Base-by-base conservation (phyloP, 2,329 filamentous ascomycete genomes). In the Epichloe gansuensis region DNA sequence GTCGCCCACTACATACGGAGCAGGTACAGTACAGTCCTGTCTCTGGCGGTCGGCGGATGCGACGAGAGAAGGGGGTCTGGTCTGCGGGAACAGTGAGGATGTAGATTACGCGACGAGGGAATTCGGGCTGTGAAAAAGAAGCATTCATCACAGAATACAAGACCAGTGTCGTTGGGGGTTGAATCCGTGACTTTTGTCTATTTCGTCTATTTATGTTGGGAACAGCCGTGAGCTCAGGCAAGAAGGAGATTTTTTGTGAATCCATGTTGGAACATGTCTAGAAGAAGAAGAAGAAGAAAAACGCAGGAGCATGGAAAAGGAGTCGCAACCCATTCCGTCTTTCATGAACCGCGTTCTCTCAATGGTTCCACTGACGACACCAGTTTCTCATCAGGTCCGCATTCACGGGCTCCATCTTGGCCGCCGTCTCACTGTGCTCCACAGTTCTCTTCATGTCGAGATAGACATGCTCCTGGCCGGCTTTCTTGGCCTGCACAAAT, bases 51-150 rank as follows among this genome's bases (percentile, higher is more conserved):
- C 8, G 59, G 51, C 35, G 63, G 68, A 3, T 72, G 73, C 27
- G 74, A 77, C 48, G 76, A 80, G 57, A 69, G 69, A 25, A 25
- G 17, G 76, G 66, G 0, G 76, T 74, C 47, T 80, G 50, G 61
- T 78, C 0, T 79, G 74, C 53, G 77, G 77, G 1, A 77, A 70
- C 2, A 59, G 56, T 1, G 68, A 68, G n/a, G 76, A 77, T 50
- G 75, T 79, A 0, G 69, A 71, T 4, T 59, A 58, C 39, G 70
- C 63, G 3, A 61, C 57, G 31, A 4, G 7, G 27, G 17, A 31
- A 3, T 36, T 51, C 17, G 25, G 35, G 23, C 25, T 43, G 17
- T 21, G 41, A 40, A 40, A 31, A 9, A 31, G 9, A 9, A 9
- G 3, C 2, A 1, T 9, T 1, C 8, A 31, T 31, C 0, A 31